phyloP scores from a whole-genome alignment of 1,139 yeast genomes.

The Blastobotrys serpentis region DNA sequence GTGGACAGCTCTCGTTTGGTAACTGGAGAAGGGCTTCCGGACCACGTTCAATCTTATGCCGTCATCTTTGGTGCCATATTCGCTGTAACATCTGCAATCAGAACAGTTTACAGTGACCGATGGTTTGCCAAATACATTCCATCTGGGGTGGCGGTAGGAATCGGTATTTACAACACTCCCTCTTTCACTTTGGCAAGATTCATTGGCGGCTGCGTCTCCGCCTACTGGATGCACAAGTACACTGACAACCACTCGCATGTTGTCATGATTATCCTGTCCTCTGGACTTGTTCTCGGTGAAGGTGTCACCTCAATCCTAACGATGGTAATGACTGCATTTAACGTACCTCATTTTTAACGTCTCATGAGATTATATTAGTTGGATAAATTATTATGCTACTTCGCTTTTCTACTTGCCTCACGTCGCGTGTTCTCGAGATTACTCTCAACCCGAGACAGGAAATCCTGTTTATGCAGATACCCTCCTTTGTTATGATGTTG shows the following conservation, averaged over 20 bases:
- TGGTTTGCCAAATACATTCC: constrained; percentile 64
- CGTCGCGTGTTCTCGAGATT: constrained; percentile 48
- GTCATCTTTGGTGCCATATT: constrained; percentile 65
- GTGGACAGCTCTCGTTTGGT: constrained; percentile 92
- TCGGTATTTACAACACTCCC: constrained; percentile 92
- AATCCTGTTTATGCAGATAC: constrained; percentile 86
- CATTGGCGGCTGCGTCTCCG: constrained; percentile 76
- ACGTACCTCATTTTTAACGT: constrained; percentile 47
- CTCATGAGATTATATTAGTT: no score
- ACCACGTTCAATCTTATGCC: constrained; percentile 66
- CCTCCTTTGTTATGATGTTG: constrained; percentile 74
- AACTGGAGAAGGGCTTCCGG: constrained; percentile 88
- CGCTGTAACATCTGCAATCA: constrained; percentile 60
- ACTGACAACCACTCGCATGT: constrained; percentile 44
- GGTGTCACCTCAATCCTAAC: constrained; percentile 82
- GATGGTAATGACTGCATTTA: constrained; percentile 69
- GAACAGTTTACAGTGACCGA: constrained; percentile 35
- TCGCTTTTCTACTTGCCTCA: constrained; percentile 47
- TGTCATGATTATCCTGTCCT: constrained; percentile 77
- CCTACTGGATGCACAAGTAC: constrained; percentile 26
- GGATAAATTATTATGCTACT: no score
- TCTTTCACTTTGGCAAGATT: constrained; percentile 92
- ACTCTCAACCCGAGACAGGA: constrained; percentile 71
- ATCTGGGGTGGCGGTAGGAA: constrained; percentile 94
- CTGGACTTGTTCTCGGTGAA: constrained; percentile 92